phyloP scores from a whole-genome alignment of 2,329 filamentous ascomycete genomes.

The Fusarium mundagurra region DNA sequence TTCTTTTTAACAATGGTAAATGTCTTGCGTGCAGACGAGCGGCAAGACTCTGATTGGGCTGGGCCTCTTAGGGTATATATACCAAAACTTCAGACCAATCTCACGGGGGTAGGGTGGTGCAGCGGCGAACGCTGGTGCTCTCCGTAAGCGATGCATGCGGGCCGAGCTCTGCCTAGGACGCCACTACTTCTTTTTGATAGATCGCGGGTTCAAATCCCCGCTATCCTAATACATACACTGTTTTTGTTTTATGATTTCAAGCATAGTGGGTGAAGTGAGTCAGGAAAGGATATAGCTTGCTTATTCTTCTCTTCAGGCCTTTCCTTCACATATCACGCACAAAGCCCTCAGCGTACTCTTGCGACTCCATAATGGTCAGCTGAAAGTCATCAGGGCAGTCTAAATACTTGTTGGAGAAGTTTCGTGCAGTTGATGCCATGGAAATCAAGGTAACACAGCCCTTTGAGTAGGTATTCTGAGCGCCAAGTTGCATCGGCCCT shows the following conservation, averaged over 20 bases:
- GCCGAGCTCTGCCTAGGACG: background rate
- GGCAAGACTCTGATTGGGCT: too few relatives aligned
- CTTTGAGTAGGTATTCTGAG: background rate
- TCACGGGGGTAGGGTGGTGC: background rate
- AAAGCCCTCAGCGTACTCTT: background rate
- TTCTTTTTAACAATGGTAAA: too few relatives aligned
- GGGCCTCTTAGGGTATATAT: background rate
- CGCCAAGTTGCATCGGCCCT: background rate
- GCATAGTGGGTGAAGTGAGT: too few relatives aligned
- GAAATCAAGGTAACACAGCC: background rate
- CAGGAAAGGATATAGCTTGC: too few relatives aligned
- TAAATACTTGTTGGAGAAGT: background rate
- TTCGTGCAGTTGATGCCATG: rapidly evolving
- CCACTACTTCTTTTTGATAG: background rate
- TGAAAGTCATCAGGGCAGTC: background rate
- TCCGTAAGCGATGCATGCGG: background rate
- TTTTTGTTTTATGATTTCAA: background rate
- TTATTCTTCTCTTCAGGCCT: background rate
- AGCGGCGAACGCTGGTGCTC: too few relatives aligned
- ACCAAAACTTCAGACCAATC: background rate
- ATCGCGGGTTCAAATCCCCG: background rate
- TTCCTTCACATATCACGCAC: rapidly evolving
- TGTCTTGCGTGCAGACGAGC: too few relatives aligned
- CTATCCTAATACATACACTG: background rate
- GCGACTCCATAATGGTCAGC: background rate